Conservation (phyloP, 352 stramenopile genomes). For the Phytopythium ostracodes region DNA sequence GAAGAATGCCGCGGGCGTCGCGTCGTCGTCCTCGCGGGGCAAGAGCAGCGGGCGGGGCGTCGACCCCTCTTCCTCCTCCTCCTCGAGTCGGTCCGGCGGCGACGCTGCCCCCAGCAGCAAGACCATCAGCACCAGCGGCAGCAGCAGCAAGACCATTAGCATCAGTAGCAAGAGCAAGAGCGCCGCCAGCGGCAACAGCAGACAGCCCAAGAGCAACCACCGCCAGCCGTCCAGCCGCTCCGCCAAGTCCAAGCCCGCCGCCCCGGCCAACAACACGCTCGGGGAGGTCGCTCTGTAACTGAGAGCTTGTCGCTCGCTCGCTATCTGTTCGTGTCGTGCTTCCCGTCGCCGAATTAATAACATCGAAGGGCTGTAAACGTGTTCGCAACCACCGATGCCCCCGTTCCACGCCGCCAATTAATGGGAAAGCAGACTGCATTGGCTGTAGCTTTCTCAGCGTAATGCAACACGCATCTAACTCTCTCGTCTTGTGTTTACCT, state of each 20-base stretch:
- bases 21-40: constrained; percentile 3
- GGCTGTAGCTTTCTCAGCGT: not conserved
- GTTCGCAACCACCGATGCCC: not conserved
- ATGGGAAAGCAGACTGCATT: not conserved
- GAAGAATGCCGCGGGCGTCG: constrained; percentile 45
- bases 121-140: not conserved
- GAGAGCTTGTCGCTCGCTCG: not conserved
- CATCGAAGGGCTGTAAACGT: not conserved
- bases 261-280: constrained; percentile 8
- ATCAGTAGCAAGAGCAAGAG: constrained; percentile 11
- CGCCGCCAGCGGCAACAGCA: constrained; percentile 21
- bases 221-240: constrained; percentile 21
- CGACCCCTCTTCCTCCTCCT: no score
- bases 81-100: no score
- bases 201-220: constrained; percentile 11
- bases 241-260: constrained; percentile 14
- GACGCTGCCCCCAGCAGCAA: constrained; percentile 8
- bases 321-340: not conserved
- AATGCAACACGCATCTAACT: not conserved
- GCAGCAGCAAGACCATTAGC: constrained; percentile 14
- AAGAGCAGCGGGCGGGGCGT: constrained; percentile 9
- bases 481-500: not conserved
- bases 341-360: not conserved
- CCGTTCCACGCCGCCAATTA: no score
- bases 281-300: constrained; percentile 22